Evolutionary conservation across 2,329 filamentous ascomycete species (phyloP).

Genomic region (Cercospora brassicicola): DNA sequence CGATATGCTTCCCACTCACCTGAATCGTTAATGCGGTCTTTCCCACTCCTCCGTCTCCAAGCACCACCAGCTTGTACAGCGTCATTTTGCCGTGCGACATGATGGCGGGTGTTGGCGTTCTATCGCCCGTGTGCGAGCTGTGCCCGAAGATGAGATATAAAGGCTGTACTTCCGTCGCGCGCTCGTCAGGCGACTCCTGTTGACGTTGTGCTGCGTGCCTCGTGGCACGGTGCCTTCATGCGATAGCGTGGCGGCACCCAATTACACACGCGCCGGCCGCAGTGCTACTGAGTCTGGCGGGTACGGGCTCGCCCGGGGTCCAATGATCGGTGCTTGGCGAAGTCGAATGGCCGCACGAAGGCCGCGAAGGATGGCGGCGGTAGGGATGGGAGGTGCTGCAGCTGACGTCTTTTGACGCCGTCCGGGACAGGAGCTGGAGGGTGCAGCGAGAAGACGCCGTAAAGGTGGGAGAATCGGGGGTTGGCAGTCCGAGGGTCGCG

Average conservation of each 20-base stretch:
- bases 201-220: constrained; percentile 16
- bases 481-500: constrained; percentile 24
- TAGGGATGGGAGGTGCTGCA: background rate
- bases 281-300: constrained; percentile 20
- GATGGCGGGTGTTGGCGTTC: constrained; percentile 12
- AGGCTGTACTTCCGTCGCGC: constrained; percentile 1
- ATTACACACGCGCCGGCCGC: constrained; percentile 15
- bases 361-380: constrained; percentile 5
- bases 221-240: constrained; percentile 14
- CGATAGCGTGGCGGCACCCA: constrained; percentile 17
- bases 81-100: constrained; percentile 45
- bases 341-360: constrained; percentile 2
- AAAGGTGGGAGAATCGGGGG: constrained; percentile 25
- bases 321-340: constrained; percentile 13
- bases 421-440: background rate
- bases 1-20: constrained; percentile 23
- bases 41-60: constrained; percentile 96
- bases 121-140: constrained; percentile 13
- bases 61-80: constrained; percentile 87
- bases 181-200: constrained; percentile 18
- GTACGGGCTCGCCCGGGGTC: constrained; percentile 13
- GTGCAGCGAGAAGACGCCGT: constrained; percentile 24
- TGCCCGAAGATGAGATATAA: constrained; percentile 17
- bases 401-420: background rate
- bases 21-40: constrained; percentile 99